Conservation (phyloP, 225 moss, liverwort and hornwort species). For the Climacium dendroides region DNA sequence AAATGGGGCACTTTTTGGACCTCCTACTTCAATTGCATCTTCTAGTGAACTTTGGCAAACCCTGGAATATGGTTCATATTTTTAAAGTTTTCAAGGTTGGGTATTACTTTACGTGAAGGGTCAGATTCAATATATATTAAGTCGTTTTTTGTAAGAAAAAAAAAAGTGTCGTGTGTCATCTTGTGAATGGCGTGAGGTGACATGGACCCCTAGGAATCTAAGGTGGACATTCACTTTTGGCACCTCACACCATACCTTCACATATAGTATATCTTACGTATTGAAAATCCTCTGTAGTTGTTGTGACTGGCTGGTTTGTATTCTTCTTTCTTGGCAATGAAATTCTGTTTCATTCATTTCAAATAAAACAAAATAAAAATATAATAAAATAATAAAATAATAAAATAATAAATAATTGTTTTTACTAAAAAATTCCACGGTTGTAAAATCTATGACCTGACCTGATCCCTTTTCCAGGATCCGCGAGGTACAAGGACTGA, state of each 20-base stretch:
- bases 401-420: too few species aligned
- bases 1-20: background rate
- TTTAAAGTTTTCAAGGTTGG: too few species aligned
- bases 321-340: too few species aligned
- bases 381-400: too few species aligned
- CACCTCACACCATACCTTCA: background rate
- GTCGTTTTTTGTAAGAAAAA: background rate
- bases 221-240: background rate
- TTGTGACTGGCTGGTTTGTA: too few species aligned
- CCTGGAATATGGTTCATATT: too few species aligned
- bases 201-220: accelerated
- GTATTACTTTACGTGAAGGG: background rate
- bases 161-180: background rate
- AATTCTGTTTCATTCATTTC: too few species aligned
- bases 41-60: too few species aligned
- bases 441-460: background rate
- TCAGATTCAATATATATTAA: accelerated
- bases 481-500: background rate
- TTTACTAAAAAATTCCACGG: too few species aligned
- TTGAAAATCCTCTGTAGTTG: too few species aligned
- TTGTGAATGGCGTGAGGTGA: background rate
- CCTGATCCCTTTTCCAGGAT: background rate
- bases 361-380: too few species aligned
- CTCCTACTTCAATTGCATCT: background rate
- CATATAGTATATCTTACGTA: background rate